A percentile compares a stretch with the other conserved stretches of the same genome.
These are phyloP conservation scores for Phytophthora fragariae DNA, from an alignment of 352 stramenopile genomes.

Conservation along the genomic window DNA sequence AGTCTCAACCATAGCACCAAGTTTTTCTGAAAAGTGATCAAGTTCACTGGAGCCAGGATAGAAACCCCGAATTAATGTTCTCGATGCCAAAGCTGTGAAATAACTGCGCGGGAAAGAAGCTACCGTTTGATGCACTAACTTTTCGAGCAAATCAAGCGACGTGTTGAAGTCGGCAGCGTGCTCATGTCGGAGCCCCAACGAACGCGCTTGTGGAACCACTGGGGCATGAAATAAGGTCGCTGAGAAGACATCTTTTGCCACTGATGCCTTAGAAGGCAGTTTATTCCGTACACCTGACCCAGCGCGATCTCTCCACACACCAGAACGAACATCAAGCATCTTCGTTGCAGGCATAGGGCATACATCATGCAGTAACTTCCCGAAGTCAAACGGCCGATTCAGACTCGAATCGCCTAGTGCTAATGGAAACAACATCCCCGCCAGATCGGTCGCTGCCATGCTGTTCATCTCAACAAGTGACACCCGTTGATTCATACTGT, in stretches of 20 bases:
- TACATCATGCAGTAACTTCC: conserved; percentile 63
- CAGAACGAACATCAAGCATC: conserved; percentile 74
- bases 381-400: conserved; percentile 57
- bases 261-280: conserved; percentile 7
- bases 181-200: conserved; percentile 24
- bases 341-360: conserved; percentile 66
- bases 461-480: conserved; percentile 72
- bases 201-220: conserved; percentile 26
- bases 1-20: conserved; percentile 26
- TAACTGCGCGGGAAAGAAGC: conserved; percentile 34
- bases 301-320: conserved; percentile 32
- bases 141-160: conserved; percentile 28
- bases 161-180: conserved; percentile 9
- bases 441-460: conserved; percentile 62
- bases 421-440: conserved; percentile 65
- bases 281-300: conserved; percentile 16
- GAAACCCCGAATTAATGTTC: conserved; percentile 39
- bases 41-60: conserved; percentile 6
- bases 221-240: conserved; percentile 38
- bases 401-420: conserved; percentile 8
- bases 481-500: conserved; percentile 30
- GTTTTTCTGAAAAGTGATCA: conserved; percentile 25
- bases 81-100: conserved; percentile 30
- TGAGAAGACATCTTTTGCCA: conserved; percentile 14
- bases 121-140: conserved; percentile 32